phyloP scores from a whole-genome alignment of 2,329 filamentous ascomycete species.

The Alternaria sp. region DNA sequence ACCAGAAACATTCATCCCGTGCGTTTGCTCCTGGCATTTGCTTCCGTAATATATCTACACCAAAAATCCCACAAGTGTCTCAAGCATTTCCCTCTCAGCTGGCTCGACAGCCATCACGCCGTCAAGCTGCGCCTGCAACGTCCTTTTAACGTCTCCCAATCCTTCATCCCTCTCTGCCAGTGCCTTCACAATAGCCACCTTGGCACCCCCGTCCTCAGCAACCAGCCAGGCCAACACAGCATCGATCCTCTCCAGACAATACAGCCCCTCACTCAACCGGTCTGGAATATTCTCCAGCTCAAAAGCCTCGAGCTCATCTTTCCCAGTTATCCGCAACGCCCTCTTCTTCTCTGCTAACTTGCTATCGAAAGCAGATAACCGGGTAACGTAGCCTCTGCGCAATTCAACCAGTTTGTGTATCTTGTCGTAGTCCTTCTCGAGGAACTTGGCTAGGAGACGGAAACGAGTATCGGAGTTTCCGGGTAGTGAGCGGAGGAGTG shows the following conservation, averaged over 20 bases:
- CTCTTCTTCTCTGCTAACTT: constrained; percentile 66
- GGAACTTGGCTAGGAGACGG: constrained; percentile 87
- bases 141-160: constrained; percentile 67
- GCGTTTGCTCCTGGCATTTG: background rate
- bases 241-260: constrained; percentile 82
- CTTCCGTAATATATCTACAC: constrained; percentile 6
- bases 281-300: constrained; percentile 76
- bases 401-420: constrained; percentile 73
- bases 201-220: constrained; percentile 83
- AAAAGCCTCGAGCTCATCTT: constrained; percentile 66
- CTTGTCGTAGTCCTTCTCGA: constrained; percentile 94
- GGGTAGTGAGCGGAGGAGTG: constrained; percentile 79
- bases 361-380: constrained; percentile 68
- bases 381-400: constrained; percentile 71
- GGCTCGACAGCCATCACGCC: constrained; percentile 61
- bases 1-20: background rate
- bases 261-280: constrained; percentile 83
- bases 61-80: constrained; percentile 57
- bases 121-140: constrained; percentile 72
- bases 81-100: constrained; percentile 69
- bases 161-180: constrained; percentile 73
- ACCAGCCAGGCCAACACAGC: constrained; percentile 87
- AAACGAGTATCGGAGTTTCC: constrained; percentile 80
- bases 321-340: constrained; percentile 62
- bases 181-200: constrained; percentile 66